A percentile compares a stretch with the other conserved stretches of the same genome.
Conservation (phyloP, 345 rosid genomes). For the Litchi chinensis region DNA sequence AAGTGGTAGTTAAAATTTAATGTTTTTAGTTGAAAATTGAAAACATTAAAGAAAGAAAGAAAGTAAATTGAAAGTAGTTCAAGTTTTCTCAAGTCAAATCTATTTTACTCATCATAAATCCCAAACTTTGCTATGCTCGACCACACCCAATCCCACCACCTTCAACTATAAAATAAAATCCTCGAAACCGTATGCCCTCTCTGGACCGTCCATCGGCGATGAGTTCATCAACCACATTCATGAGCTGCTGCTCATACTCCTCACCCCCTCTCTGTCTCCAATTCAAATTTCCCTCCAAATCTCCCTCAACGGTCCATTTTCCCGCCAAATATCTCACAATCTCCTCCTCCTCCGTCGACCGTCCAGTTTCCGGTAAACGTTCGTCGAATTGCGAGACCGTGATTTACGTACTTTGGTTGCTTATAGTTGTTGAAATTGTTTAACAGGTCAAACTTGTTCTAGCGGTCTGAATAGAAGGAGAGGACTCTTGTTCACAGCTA, state of each 20-base stretch:
- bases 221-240: slow-evolving; percentile 21
- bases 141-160: neutral
- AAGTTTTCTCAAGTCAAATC: neutral
- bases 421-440: neutral
- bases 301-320: slow-evolving; percentile 28
- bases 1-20: no score
- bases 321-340: slow-evolving; percentile 25
- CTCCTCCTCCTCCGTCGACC: slow-evolving; percentile 22
- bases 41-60: no score
- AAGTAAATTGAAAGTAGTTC: no score
- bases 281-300: slow-evolving; percentile 48
- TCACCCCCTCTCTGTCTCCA: slow-evolving; percentile 25
- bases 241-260: slow-evolving; percentile 22
- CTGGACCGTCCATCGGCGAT: slow-evolving; percentile 14
- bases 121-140: neutral
- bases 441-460: slow-evolving; percentile 27
- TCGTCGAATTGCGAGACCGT: neutral
- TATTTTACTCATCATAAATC: neutral
- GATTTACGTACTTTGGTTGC: neutral
- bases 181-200: neutral
- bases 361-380: slow-evolving; percentile 32
- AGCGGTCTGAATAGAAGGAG: slow-evolving; percentile 46
- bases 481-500: slow-evolving; percentile 40
- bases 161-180: neutral
- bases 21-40: no score